Conservation (phyloP, 2,329 filamentous ascomycete species). For the Aspergillus thermomutatus region DNA sequence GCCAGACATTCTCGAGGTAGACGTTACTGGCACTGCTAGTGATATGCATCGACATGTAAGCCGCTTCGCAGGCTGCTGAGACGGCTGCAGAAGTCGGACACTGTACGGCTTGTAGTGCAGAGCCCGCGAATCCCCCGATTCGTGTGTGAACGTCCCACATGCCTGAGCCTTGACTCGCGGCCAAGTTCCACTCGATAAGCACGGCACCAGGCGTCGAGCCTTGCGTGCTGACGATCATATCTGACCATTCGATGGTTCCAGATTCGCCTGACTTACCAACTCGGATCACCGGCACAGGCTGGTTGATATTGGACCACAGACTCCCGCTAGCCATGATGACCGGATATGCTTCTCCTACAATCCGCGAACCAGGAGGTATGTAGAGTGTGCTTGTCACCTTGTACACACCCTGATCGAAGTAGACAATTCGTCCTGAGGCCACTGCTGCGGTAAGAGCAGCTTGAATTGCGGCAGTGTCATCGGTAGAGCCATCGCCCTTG, state of each 20-base stretch:
- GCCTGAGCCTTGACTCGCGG: constrained; percentile 45
- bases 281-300: constrained; percentile 63
- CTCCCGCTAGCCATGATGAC: constrained; percentile 56
- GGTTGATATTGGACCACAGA: constrained; percentile 55
- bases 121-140: constrained; percentile 52
- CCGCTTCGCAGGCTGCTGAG: constrained; percentile 33
- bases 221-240: constrained; percentile 67
- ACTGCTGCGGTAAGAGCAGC: constrained; percentile 52
- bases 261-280: constrained; percentile 63
- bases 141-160: constrained; percentile 58
- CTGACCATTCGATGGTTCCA: constrained; percentile 67
- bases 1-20: constrained; percentile 52
- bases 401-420: constrained; percentile 57
- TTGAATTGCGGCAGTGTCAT: constrained; percentile 61
- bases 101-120: constrained; percentile 41
- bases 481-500: constrained; percentile 54
- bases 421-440: constrained; percentile 49
- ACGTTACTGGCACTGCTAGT: constrained; percentile 31
- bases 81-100: constrained; percentile 42
- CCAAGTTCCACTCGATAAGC: constrained; percentile 70
- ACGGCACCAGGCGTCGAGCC: constrained; percentile 66
- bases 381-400: constrained; percentile 46
- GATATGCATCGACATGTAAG: constrained; percentile 38
- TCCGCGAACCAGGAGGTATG: constrained; percentile 48
- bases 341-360: constrained; percentile 56